A percentile compares a stretch with the other conserved stretches of the same genome.
phyloP scores from a whole-genome alignment of 306 rosid genomes.

The Canavalia ensiformis region DNA sequence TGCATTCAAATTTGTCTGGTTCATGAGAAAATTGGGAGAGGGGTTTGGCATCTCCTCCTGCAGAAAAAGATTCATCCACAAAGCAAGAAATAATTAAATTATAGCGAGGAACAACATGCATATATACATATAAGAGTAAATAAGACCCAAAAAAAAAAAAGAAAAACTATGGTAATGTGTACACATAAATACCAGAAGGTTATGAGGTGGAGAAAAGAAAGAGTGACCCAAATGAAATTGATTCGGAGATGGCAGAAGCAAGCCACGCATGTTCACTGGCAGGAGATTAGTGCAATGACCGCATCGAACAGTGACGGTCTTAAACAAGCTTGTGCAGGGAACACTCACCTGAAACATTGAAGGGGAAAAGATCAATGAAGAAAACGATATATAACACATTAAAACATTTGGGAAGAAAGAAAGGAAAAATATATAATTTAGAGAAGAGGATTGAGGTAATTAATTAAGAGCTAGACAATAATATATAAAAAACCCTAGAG shows the following conservation, averaged over 20 bases:
- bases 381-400: neutral
- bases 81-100: constrained; percentile 11
- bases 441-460: neutral
- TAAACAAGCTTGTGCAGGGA: constrained; percentile 95
- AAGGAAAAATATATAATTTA: neutral
- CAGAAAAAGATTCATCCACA: constrained; percentile 2
- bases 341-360: constrained; percentile 74
- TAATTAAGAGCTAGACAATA: no score
- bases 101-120: neutral
- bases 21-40: constrained; percentile 70
- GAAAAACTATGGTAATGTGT: neutral
- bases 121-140: neutral
- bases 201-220: constrained; percentile 81
- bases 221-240: constrained; percentile 92
- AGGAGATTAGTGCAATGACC: constrained; percentile 97
- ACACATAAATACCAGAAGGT: constrained; percentile 61
- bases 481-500: constrained; percentile 37
- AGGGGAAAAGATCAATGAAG: neutral
- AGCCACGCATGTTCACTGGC: constrained; percentile 90
- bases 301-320: constrained; percentile 94
- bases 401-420: neutral
- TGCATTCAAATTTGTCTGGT: constrained; percentile 56
- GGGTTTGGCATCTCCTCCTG: constrained; percentile 87
- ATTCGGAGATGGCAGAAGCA: constrained; percentile 83
- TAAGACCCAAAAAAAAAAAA: neutral